Conservation (phyloP, 108 stramenopile genomes). For the Fistulifera pelliculosa region DNA sequence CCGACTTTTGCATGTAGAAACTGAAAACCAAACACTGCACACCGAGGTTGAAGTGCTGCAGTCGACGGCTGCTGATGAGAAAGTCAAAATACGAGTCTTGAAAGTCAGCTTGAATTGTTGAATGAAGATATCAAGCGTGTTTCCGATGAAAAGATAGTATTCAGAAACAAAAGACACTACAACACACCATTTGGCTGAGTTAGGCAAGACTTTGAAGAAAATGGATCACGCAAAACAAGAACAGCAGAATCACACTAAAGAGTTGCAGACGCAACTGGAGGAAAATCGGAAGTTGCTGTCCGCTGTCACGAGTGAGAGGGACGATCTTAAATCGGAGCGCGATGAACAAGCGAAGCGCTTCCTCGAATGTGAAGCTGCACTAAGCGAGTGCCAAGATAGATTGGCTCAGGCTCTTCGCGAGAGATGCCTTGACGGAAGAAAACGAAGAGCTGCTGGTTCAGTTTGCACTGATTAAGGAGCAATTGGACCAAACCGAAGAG, state of each 20-base stretch:
- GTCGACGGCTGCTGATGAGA: background rate
- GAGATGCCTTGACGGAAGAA: slow-evolving; percentile 44
- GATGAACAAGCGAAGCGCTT: background rate
- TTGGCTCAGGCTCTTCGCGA: slow-evolving; percentile 18
- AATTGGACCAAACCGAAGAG: slow-evolving; percentile 40
- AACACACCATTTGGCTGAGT: background rate
- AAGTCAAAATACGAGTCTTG: background rate
- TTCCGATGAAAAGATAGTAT: too few relatives aligned
- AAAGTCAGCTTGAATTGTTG: background rate
- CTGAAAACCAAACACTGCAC: background rate
- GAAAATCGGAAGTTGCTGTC: background rate
- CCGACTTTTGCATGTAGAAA: background rate
- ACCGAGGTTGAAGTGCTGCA: background rate
- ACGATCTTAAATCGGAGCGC: background rate
- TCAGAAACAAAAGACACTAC: too few relatives aligned
- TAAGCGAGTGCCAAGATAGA: background rate
- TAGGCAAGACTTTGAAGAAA: background rate
- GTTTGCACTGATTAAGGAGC: slow-evolving; percentile 62
- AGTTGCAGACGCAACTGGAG: background rate
- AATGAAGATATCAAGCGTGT: background rate
- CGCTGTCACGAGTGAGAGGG: background rate
- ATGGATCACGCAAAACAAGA: background rate
- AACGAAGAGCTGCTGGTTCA: slow-evolving; percentile 78
- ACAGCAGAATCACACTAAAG: background rate
- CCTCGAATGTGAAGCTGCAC: background rate